These are phyloP conservation scores for Prunella vulgaris DNA, from an alignment of 257 asterid species.

Conservation along the genomic window DNA sequence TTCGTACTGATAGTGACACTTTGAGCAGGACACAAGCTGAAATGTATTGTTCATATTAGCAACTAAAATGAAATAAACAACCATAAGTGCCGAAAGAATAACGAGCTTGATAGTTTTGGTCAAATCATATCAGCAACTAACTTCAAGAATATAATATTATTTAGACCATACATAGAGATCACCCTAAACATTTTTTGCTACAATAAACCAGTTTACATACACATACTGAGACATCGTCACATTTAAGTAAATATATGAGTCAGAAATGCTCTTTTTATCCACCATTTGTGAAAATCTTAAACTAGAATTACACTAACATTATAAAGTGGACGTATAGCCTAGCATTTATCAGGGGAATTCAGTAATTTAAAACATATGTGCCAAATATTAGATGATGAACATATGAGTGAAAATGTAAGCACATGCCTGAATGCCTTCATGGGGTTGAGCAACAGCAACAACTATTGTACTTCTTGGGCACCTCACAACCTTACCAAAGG, in stretches of 20 bases:
- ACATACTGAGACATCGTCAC: not conserved
- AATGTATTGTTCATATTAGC: constrained; percentile 16
- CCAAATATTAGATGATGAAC: not conserved
- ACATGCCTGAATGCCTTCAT: constrained; percentile 91
- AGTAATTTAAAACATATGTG: not conserved
- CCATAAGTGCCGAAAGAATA: constrained; percentile 2
- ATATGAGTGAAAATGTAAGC: constrained; percentile 6
- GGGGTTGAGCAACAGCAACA: constrained; percentile 87
- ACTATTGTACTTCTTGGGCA: constrained; percentile 91
- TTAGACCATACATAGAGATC: not conserved
- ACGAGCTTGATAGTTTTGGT: not conserved
- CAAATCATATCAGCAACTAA: not conserved
- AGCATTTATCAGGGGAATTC: not conserved
- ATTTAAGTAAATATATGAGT: too few species aligned
- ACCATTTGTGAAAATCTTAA: not conserved
- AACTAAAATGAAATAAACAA: constrained; percentile 7
- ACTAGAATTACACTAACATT: not conserved
- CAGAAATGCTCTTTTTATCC: not conserved
- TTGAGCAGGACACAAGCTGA: constrained; percentile 88
- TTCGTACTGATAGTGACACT: constrained; percentile 88
- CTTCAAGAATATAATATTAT: not conserved
- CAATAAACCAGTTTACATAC: not conserved
- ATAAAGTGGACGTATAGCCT: not conserved
- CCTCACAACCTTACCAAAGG: constrained; percentile 85
- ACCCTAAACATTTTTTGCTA: not conserved